Conservation (phyloP, 2,329 filamentous ascomycete genomes). For the Xylogone sp. region DNA sequence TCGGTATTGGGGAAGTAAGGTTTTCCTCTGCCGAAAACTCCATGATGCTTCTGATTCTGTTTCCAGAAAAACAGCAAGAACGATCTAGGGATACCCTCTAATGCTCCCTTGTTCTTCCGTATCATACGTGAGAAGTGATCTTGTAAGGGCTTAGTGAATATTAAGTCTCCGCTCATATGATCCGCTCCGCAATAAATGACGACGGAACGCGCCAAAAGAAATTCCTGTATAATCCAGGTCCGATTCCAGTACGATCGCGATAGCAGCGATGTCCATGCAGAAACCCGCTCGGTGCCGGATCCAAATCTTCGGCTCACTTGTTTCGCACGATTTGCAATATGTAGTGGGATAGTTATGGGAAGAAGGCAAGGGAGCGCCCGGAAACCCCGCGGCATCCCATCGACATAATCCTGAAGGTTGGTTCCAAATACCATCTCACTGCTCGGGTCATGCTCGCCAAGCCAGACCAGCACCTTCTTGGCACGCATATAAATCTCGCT, state of each 20-base stretch:
- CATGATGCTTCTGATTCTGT: neutral
- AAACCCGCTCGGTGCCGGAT: neutral
- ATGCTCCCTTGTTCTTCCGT: neutral
- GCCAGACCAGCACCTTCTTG: constrained; percentile 6
- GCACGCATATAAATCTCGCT: constrained; percentile 8
- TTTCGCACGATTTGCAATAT: neutral
- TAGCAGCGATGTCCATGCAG: neutral
- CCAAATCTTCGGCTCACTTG: neutral
- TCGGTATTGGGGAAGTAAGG: neutral
- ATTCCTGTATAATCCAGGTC: constrained; percentile 12
- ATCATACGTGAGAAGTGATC: neutral
- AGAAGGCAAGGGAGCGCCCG: neutral
- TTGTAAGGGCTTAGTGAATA: neutral
- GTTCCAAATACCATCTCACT: neutral
- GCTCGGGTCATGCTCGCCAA: neutral
- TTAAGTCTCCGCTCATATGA: neutral
- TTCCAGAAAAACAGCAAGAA: neutral
- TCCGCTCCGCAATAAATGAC: neutral
- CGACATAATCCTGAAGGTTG: neutral
- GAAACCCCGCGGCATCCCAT: neutral
- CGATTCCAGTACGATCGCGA: constrained; percentile 8
- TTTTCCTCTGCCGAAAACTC: neutral
- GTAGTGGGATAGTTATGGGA: neutral
- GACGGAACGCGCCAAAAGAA: constrained; percentile 1
- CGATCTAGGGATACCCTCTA: neutral